Evolutionary conservation across 495 filamentous ascomycete species (phyloP), one percentile per base, ranked within the genome.

Genomic region (Haplographium delicatum): DNA sequence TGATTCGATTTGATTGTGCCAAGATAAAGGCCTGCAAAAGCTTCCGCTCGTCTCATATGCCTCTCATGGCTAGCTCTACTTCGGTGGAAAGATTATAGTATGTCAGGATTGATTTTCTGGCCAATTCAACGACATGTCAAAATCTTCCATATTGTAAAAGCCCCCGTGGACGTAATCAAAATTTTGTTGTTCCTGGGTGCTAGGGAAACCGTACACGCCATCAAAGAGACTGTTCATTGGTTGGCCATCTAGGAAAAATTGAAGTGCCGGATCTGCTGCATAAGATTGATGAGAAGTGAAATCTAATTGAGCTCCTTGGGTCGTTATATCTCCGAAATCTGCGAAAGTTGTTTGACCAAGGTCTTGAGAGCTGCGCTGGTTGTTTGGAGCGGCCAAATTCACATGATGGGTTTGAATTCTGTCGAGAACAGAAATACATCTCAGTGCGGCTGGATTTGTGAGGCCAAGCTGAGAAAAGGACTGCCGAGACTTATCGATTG

Each of bases 341-440:
- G 15, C 8, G 18, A 24, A 37, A 5, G 26, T 22, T 4, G 22
- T 20, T 18, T 27, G n/a, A 10, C 16, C 27, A 22, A 10, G 4
- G 4, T 13, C 22, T 5, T 49, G 5, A 2, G 30, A 11, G 18
- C n/a, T 3, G 16, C 26, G 34, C 9, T 39, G 31, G 6, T 3
- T 3, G 5, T 27, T 26, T 15, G 46, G 40, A 30, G n/a, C n/a
- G n/a, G 31, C 22, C 18, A 27, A 9, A 16, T 15, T 23, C 11
- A 28, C 3, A 15, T 48, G 38, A 20, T 47, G 43, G 2, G 5
- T 20, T 10, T 58, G 56, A 19, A 58, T 55, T 19, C 33, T 37
- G 51, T 55, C 51, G 9, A 58, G 38, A 19, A 58, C 56, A 18
- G 51, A 33, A 8, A 58, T 44, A 22, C 56, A 58, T 31, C 56